Percentiles rank a stretch among this genome's conserved stretches.
phyloP scores from a whole-genome alignment of 1,139 yeast genomes.

The Hyphopichia khmerensis region DNA sequence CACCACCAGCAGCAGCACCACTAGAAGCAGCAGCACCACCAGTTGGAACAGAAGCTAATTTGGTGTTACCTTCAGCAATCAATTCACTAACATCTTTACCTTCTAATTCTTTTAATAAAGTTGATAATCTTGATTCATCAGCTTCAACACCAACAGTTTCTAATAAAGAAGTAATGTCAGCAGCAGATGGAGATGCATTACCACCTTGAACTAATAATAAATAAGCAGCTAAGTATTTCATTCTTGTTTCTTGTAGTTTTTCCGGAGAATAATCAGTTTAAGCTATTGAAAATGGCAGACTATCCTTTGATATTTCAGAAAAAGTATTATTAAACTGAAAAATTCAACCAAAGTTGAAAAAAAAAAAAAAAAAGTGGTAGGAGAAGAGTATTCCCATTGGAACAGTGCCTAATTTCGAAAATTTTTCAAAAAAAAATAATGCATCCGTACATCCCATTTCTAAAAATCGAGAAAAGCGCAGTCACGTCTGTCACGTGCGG shows the following conservation, averaged over 20 bases:
- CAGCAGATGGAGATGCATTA: conserved; percentile 73
- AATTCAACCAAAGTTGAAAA: too few species aligned
- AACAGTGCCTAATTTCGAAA: background rate
- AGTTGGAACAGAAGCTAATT: conserved; percentile 79
- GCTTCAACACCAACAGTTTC: conserved; percentile 78
- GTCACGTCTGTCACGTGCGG: conserved; percentile 12
- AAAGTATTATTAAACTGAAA: too few species aligned
- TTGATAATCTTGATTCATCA: conserved; percentile 69
- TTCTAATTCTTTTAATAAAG: conserved; percentile 68
- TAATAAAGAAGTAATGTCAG: conserved; percentile 69
- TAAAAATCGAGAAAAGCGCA: conserved; percentile 14
- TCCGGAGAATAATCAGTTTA: conserved; percentile 56
- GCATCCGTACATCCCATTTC: background rate
- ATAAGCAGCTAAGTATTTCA: conserved; percentile 93
- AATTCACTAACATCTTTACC: conserved; percentile 77
- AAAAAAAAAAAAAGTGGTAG: background rate
- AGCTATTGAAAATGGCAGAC: conserved; percentile 53
- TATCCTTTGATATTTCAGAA: conserved; percentile 50
- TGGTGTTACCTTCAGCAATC: conserved; percentile 77
- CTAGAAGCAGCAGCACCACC: conserved; percentile 78
- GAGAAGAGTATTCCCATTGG: too few species aligned
- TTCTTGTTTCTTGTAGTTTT: conserved; percentile 23
- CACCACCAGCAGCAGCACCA: conserved; percentile 45
- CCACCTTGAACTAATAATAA: conserved; percentile 85
- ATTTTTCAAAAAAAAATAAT: background rate